A percentile compares a stretch with the other conserved stretches of the same genome.
phyloP scores from a whole-genome alignment of 2,329 filamentous ascomycete species.

The Leptoxyphium fumago region DNA sequence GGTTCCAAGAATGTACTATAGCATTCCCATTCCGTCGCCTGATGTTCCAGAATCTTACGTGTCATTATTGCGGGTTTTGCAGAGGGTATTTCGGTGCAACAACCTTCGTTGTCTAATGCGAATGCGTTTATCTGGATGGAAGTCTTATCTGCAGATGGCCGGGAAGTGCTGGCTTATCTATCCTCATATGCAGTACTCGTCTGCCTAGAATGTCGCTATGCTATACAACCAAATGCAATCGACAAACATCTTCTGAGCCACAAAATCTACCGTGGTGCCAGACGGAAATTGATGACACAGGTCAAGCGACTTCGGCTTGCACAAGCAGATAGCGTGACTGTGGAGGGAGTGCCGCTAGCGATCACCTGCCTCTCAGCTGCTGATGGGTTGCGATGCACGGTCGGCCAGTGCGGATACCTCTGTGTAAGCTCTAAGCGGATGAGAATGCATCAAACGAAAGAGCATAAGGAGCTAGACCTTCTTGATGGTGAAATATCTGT shows the following conservation, averaged over 20 bases:
- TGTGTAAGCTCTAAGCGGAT: constrained; percentile 9
- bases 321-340: neutral
- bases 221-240: neutral
- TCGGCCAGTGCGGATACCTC: constrained; percentile 4
- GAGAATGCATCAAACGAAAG: constrained; percentile 7
- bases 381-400: constrained; percentile 4
- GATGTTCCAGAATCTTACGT: neutral
- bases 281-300: neutral
- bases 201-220: neutral
- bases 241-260: neutral
- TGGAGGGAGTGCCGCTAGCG: neutral
- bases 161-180: neutral
- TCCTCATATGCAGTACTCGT: neutral
- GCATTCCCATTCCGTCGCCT: no score
- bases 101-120: neutral
- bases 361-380: constrained; percentile 5
- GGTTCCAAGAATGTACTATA: no score
- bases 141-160: neutral
- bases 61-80: neutral
- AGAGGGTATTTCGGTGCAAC: neutral
- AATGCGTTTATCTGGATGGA: neutral
- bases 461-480: constrained; percentile 7
- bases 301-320: neutral
- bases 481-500: constrained; percentile 1
- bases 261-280: neutral